Conservation (phyloP, 2,329 filamentous ascomycete genomes). For the Verticillium alfalfae region DNA sequence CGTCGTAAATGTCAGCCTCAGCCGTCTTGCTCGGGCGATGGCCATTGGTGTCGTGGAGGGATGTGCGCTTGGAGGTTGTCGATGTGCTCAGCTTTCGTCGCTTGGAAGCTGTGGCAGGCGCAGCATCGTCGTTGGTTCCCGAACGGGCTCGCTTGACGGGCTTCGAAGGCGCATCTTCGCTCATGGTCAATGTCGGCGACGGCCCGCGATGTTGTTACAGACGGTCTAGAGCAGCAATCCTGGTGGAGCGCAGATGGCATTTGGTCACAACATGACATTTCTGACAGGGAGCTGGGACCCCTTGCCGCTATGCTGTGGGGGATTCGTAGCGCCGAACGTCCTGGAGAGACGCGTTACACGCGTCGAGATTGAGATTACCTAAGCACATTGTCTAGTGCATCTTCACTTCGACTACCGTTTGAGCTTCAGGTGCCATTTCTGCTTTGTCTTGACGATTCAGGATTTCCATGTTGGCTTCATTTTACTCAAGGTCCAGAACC, state of each 20-base stretch:
- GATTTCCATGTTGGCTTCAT: too few relatives aligned
- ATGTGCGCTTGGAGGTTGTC: slow-evolving; percentile 12
- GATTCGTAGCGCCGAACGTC: not conserved
- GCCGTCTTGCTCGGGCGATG: not conserved
- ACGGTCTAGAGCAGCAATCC: not conserved
- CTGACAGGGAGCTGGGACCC: not conserved
- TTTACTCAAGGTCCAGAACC: too few relatives aligned
- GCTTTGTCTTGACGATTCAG: too few relatives aligned
- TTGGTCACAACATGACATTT: not conserved
- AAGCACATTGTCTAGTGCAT: not conserved
- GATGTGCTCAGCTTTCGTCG: slow-evolving; percentile 23
- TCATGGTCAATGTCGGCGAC: slow-evolving; percentile 12
- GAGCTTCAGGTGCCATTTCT: too few relatives aligned
- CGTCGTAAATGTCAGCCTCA: slow-evolving; percentile 10
- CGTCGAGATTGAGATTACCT: not conserved
- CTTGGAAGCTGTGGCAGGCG: slow-evolving; percentile 12
- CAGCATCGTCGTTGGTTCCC: not conserved
- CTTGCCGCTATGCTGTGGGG: not conserved
- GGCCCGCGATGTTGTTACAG: not conserved
- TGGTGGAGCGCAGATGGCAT: not conserved
- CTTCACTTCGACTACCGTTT: too few relatives aligned
- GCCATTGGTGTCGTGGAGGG: not conserved
- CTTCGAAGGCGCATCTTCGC: slow-evolving; percentile 12
- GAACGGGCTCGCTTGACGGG: slow-evolving; percentile 1
- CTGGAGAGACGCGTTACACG: not conserved